Base-by-base conservation (phyloP, 2,329 filamentous ascomycete species). In the Nothophoma quercina region DNA sequence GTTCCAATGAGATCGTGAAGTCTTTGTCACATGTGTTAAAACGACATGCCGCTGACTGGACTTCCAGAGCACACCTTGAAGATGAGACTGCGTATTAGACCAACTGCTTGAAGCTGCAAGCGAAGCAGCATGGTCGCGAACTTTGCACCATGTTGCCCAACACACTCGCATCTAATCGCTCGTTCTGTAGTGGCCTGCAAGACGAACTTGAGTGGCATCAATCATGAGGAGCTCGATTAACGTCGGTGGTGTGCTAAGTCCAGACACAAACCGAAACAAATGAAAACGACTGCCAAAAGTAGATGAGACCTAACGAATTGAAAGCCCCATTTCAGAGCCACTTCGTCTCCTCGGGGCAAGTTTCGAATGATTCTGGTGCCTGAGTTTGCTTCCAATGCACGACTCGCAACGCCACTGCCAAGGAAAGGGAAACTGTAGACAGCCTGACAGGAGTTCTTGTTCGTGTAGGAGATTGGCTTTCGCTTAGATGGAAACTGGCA, bases 251-350 rank as follows among this genome's bases (percentile, higher is more conserved):
- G 8, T 28, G 23, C 18, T 22, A 9, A 29, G 9, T 28, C 30
- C 9, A 16, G 18, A 18, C 26, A 22, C 36, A 21, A 30, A 4
- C n/a, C 19, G 15, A 4, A 19, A 41, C 16, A 9, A 29, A 38
- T n/a, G 16, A 13, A 12, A 28, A 16, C 21, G 21, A 38, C 5
- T 9, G 12, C 38, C 10, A 25, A 35, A 33, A 18, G 36, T 21
- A 29, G 15, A 25, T 32, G 32, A 53, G 43, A 47, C 43, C 6
- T 6, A 8, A 32, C 19, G 21, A 39, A 30, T 43, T 45, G 29
- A 38, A 42, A 34, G 56, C 57, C 57, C 53, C 45, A 58, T 55
- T 38, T 30, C 47, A 61, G 56, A 49, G 53, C 51, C 50, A 26
- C 30, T 36, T 32, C 25, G 42, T 46, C 35, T 41, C 19, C 23